Base-by-base conservation (phyloP, 352 stramenopile genomes). In the Pseudoperonospora humuli region DNA sequence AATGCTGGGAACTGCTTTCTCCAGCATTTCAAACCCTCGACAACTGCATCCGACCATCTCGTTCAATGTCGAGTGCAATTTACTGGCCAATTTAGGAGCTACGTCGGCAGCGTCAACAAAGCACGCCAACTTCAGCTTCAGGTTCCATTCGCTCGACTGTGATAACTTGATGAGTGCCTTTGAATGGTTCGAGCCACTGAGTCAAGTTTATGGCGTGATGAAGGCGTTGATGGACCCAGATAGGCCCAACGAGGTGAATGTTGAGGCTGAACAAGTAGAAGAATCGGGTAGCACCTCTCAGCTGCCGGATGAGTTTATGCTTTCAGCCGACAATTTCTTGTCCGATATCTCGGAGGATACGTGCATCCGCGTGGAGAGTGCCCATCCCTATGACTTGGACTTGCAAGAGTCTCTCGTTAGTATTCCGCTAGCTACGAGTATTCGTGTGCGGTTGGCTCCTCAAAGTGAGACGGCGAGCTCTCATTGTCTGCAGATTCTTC, bases 301-400 rank as follows among this genome's bases (percentile, higher is more conserved):
- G 10, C 48, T 94, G 2, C 80, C 80, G 0, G 72, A 92, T 47
- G 82, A 94, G 37, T 94, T 94, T 39, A 75, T 94, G 67, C 70
- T 94, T 13, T 88, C 80, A 11, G 82, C 82, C 8, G 82, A 94
- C 45, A 94, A 89, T 35, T 94, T 94, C 34, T 50, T 94, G 29
- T 86, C 77, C 0, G 71, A 89, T 35, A 82, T 94, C 19, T 90
- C 79, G 0, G 73, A 88, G 36, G 79, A 92, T 27, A 75, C 89
- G 6, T 92, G 82, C 39, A 84, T 88, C 19, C 74, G 54, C 13
- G 70, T 94, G 10, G 73, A 88, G 39, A 92, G 77, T 34, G 47
- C 57, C 2, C 82, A 94, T 23, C 82, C 80, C 26, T 92, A 92
- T 41, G 80, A 92, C 31, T 50, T 92, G 1, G 77, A 92, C 14